Evolutionary conservation across 2,329 filamentous ascomycete species (phyloP).

Genomic region (Phialophora tarda): DNA sequence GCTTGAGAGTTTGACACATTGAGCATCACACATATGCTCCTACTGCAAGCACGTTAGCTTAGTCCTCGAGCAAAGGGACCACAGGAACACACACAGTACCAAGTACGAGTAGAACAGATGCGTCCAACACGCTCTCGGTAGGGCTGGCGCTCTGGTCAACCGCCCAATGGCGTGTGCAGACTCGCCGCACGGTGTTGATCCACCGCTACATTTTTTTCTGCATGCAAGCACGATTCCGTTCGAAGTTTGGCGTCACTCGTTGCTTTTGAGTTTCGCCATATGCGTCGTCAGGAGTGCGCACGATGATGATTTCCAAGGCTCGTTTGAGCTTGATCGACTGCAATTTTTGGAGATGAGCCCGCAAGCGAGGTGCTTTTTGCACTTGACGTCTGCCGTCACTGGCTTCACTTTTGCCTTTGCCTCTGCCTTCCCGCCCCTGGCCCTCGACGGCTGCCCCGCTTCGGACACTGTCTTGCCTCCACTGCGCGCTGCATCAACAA

Average conservation of each 20-base stretch:
- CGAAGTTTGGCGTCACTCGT: neutral
- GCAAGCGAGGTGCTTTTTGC: constrained; percentile 1
- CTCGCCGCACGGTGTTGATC: neutral
- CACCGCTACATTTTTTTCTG: neutral
- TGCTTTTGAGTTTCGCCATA: neutral
- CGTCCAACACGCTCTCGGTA: neutral
- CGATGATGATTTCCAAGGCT: neutral
- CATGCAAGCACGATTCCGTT: neutral
- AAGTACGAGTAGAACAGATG: neutral
- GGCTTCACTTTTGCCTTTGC: neutral
- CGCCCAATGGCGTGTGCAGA: neutral
- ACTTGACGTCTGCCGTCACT: constrained; percentile 4
- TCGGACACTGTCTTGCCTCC: constrained; percentile 6
- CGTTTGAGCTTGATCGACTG: neutral
- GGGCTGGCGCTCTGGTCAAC: neutral
- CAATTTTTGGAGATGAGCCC: neutral
- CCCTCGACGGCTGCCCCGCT: neutral
- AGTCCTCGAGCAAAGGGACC: neutral
- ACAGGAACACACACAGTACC: neutral
- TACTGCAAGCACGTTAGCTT: neutral
- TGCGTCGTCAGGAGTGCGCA: neutral
- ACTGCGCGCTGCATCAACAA: constrained; percentile 2
- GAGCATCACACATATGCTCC: neutral
- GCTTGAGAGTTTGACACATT: constrained; percentile 52
- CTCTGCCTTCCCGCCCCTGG: constrained; percentile 4